Evolutionary conservation across 2,329 filamentous ascomycete species (phyloP).

Genomic region (Aspergillus novoparasiticus): DNA sequence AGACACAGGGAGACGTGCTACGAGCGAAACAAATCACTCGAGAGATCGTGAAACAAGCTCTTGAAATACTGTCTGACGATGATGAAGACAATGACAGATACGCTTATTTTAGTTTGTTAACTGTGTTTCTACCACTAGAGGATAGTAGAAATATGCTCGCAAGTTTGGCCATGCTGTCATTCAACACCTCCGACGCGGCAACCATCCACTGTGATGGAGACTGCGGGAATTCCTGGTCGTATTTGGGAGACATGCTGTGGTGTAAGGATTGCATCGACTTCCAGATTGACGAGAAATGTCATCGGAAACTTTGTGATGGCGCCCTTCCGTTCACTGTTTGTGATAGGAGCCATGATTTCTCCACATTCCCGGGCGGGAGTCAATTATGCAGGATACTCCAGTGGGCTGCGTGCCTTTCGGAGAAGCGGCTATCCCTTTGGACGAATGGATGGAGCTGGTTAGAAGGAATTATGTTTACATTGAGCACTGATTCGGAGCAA

Average conservation of each 20-base stretch:
- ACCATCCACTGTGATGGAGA: constrained; percentile 19
- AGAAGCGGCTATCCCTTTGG: constrained; percentile 22
- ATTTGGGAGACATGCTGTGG: constrained; percentile 29
- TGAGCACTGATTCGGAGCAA: background rate
- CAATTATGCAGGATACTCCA: constrained; percentile 19
- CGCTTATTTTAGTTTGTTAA: constrained; percentile 25
- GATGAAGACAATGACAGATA: constrained; percentile 31
- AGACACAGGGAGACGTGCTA: constrained; percentile 19
- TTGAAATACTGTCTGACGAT: constrained; percentile 32
- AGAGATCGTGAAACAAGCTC: constrained; percentile 25
- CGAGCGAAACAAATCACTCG: constrained; percentile 24
- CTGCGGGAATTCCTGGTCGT: constrained; percentile 10
- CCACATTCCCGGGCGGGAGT: constrained; percentile 26
- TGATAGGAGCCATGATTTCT: constrained; percentile 26
- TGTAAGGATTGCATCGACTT: constrained; percentile 33
- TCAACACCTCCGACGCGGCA: constrained; percentile 5
- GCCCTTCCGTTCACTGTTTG: constrained; percentile 31
- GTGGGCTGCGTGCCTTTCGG: constrained; percentile 25
- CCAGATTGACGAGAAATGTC: constrained; percentile 25
- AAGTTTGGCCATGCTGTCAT: constrained; percentile 19
- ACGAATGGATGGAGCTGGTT: constrained; percentile 26
- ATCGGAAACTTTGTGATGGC: constrained; percentile 19
- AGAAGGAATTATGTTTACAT: constrained; percentile 19
- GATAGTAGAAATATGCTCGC: constrained; percentile 22
- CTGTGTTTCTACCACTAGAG: constrained; percentile 23